phyloP scores from a whole-genome alignment of 208 protist species.

The Wallacemonas sp. region DNA sequence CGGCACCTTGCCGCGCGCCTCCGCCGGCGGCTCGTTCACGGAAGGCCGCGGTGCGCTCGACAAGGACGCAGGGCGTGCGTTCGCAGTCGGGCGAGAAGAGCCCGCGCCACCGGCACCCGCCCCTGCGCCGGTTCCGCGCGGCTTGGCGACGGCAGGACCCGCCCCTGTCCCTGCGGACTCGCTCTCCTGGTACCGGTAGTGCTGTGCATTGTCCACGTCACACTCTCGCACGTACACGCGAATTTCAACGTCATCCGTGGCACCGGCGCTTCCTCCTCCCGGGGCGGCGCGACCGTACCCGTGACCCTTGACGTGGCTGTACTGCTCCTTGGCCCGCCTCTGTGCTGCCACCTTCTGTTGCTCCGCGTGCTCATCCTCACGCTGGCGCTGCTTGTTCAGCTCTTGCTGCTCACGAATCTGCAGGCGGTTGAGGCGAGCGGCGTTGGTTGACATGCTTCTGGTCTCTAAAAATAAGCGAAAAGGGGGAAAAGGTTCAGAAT shows the following conservation, averaged over 20 bases:
- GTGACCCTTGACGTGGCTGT: constrained; percentile 61
- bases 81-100: not conserved
- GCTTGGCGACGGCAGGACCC: not conserved
- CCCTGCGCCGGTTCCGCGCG: not conserved
- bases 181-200: constrained; percentile 59
- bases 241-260: constrained; percentile 67
- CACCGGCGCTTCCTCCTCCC: not conserved
- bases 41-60: not conserved
- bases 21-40: constrained; percentile 18
- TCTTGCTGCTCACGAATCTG: constrained; percentile 87
- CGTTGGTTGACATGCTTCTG: constrained; percentile 67
- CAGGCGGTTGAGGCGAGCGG: constrained; percentile 68
- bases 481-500: not conserved
- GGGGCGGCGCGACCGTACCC: constrained; percentile 42
- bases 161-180: constrained; percentile 10
- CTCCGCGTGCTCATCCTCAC: constrained; percentile 45
- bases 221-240: constrained; percentile 88
- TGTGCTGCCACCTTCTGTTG: constrained; percentile 34
- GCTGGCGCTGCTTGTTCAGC: constrained; percentile 67
- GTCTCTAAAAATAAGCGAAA: too few relatives aligned
- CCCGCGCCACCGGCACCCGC: not conserved
- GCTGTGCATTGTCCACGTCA: constrained; percentile 48
- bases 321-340: constrained; percentile 55
- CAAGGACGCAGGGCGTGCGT: not conserved
- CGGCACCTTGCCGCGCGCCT: constrained; percentile 53